Percentiles rank a stretch among this genome's conserved stretches.
Conservation (phyloP, 306 rosid species). For the Sophora flavescens region DNA sequence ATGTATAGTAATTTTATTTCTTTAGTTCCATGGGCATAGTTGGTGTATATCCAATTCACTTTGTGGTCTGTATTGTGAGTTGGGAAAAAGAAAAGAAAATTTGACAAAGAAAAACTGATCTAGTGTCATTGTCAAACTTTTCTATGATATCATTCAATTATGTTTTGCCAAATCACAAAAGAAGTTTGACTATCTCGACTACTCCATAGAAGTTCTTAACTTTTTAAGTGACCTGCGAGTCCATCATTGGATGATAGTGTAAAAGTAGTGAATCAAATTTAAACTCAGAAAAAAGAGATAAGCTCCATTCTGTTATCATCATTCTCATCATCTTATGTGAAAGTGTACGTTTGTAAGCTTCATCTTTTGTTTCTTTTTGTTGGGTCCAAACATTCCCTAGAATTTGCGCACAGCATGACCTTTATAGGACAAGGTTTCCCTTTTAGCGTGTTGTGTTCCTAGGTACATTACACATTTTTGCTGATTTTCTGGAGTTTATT, state of each 20-base stretch:
- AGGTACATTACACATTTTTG: slow-evolving; percentile 28
- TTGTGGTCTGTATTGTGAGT: slow-evolving; percentile 4
- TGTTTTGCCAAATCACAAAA: not conserved
- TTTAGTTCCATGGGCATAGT: not conserved
- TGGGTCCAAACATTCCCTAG: not conserved
- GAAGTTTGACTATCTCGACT: slow-evolving; percentile 10
- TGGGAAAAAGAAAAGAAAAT: not conserved
- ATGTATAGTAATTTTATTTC: not conserved
- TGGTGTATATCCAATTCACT: not conserved
- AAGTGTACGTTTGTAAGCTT: not conserved
- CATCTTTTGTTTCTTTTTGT: not conserved
- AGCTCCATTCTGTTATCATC: not conserved
- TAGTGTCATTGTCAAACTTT: not conserved
- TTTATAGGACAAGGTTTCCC: not conserved
- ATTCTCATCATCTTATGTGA: not conserved
- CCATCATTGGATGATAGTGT: slow-evolving; percentile 9
- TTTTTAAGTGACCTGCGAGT: not conserved
- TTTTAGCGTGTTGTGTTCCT: slow-evolving; percentile 23
- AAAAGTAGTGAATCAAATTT: not conserved
- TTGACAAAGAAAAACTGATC: too few relatives aligned
- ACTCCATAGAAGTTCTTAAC: not conserved
- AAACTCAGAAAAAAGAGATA: not conserved
- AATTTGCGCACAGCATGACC: not conserved
- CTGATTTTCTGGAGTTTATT: slow-evolving; percentile 54
- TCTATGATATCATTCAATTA: not conserved